A percentile compares a stretch with the other conserved stretches of the same genome.
These are phyloP conservation scores for Whalleya microplaca DNA, from an alignment of 2,329 filamentous ascomycete species.

Conservation along the genomic window DNA sequence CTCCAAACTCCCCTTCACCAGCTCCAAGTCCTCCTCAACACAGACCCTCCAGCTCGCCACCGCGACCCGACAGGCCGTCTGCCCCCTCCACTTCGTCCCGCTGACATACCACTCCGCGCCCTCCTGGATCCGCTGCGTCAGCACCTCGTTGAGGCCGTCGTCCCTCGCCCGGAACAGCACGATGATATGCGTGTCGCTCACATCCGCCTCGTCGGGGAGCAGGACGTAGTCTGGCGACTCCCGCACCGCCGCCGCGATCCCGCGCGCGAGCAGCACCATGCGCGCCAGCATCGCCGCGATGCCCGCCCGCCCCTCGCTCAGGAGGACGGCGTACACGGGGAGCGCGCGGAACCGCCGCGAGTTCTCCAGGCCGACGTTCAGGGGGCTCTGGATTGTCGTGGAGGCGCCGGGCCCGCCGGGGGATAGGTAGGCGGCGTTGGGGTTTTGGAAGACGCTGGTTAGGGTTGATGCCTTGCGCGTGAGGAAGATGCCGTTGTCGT, in stretches of 20 bases:
- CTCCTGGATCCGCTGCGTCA: conserved; percentile 75
- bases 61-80: conserved; percentile 78
- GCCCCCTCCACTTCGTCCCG: conserved; percentile 76
- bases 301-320: conserved; percentile 73
- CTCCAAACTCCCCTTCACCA: conserved; percentile 68
- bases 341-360: conserved; percentile 87
- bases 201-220: conserved; percentile 53
- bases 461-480: conserved; percentile 65
- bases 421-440: conserved; percentile 79
- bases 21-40: conserved; percentile 64
- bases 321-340: conserved; percentile 82
- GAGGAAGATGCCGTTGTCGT: conserved; percentile 91
- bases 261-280: conserved; percentile 73
- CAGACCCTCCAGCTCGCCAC: conserved; percentile 84
- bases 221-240: conserved; percentile 58
- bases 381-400: conserved; percentile 69
- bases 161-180: conserved; percentile 79
- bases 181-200: conserved; percentile 61
- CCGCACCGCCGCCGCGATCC: conserved; percentile 66
- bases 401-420: conserved; percentile 43
- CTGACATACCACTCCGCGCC: conserved; percentile 80
- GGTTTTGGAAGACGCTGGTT: conserved; percentile 74
- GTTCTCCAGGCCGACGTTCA: conserved; percentile 89
- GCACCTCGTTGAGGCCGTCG: conserved; percentile 60
- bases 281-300: conserved; percentile 70